Base-by-base conservation (phyloP, 768 basidiomycete genomes). In the Hemileccinum rubropunctum region DNA sequence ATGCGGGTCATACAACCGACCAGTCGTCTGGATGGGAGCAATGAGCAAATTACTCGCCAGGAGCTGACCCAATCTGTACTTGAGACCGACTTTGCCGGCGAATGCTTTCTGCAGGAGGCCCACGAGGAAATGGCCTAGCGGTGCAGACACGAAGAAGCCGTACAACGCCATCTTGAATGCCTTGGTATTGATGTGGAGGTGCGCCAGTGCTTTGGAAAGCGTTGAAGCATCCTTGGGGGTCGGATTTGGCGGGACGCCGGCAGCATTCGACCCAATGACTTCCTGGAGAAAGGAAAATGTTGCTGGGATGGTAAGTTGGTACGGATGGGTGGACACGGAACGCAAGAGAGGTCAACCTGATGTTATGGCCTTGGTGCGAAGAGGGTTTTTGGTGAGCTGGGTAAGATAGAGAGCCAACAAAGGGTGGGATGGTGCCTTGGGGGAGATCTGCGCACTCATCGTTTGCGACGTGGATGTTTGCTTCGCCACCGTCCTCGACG, bases 101-200 rank as follows among this genome's bases (percentile, higher is more conserved):
- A 95, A 94, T 13, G 77, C 77, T 59, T 77, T 84, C 68, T 93
- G 90, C 50, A 94, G 69, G 35, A 75, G 58, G 47, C 85, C 82
- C 17, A 90, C 79, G 52, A 93, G 81, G 64, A 77, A 68, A 62
- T 95, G 92, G 36, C 82, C 77, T 27, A 95, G 65, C 0, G 92
- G 92, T 6, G 91, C 92, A 12, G 90, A 90, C 35, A 95, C 77
- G 57, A 87, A 75, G 71, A 88, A 82, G 52, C 92, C 92, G 62
- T 91, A 93, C 18, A 86, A 43, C 1, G 82, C 87, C 85, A 94
- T 91, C 68, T 94, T 91, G 59, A 88, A 48, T 7, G 92, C 88
- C 59, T 83, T 86, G 52, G 72, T 50, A 63, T 90, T 76, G 45
- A 92, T 67, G 63, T 88, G 83, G 6, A 72, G 71, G 41, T 68